These are phyloP conservation scores for Lepidium sativum DNA, from an alignment of 345 rosid genomes.

Conservation along the genomic window DNA sequence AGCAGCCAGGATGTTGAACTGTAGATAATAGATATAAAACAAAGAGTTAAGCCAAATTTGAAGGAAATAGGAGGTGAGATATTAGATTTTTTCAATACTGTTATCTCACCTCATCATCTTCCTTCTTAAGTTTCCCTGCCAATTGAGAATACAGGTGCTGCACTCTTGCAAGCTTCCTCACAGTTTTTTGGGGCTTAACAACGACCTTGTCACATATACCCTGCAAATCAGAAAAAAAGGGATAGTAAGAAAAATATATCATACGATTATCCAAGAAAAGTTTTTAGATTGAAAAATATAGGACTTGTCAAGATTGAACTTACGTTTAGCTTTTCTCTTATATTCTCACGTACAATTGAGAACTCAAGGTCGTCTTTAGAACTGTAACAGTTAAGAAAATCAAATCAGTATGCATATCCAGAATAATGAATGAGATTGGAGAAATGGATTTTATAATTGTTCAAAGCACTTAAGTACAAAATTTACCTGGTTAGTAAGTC, in stretches of 20 bases:
- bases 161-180: conserved; percentile 77
- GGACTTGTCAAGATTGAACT: conserved; percentile 17
- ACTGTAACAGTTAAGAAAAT: conserved; percentile 34
- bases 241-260: not conserved
- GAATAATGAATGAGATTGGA: not conserved
- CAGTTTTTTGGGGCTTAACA: conserved; percentile 57
- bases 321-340: conserved; percentile 68
- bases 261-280: not conserved
- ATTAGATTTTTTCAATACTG: not conserved
- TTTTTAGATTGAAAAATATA: not conserved
- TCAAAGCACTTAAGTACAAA: not conserved
- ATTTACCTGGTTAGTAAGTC: conserved; percentile 75
- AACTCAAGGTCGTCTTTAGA: conserved; percentile 88
- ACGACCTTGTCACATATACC: conserved; percentile 55
- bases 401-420: conserved; percentile 5
- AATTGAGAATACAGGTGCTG: conserved; percentile 77
- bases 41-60: not conserved
- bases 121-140: conserved; percentile 53
- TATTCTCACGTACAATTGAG: conserved; percentile 78
- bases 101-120: conserved; percentile 75
- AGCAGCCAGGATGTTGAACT: conserved; percentile 74
- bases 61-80: not conserved
- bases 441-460: not conserved
- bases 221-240: conserved; percentile 31
- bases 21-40: conserved; percentile 9